Base-by-base conservation (phyloP, 345 rosid genomes). In the Aurinia saxatilis region DNA sequence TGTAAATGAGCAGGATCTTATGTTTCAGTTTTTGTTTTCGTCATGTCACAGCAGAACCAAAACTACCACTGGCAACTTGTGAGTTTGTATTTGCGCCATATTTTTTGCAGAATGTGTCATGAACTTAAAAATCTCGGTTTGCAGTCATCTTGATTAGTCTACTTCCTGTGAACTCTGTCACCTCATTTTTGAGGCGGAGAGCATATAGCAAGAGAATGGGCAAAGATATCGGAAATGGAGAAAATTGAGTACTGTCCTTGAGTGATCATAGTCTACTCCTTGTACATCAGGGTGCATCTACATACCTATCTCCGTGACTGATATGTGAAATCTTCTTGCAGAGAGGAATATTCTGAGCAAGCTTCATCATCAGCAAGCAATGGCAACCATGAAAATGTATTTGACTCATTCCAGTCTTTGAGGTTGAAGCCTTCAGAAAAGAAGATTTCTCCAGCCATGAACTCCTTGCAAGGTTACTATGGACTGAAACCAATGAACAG, bases 381-480 rank as follows among this genome's bases (percentile, higher is more conserved):
- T 44, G 47, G 36, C 19, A 75, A 76, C 19, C 31, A 75, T 25
- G 40, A 60, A 36, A 70, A 81, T 38, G 64, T 78, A 6, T 64
- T 86, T 13, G 86, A 84, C 30, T 79, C 89, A 39, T 88, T 86
- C 66, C 82, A 71, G 62, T 80, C 97, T 38, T 71, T 81, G 51
- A 78, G 68, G 50, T 40, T 80, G 58, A 82, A 74, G 50, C 68
- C 82, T 30, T 29, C 85, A 15, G 78, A 78, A 39, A 57, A 49
- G 46, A 80, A 75, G 65, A 75, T 79, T 58, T 81, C 93, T 52
- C 78, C 90, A 50, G 91, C 97, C 33, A 93, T 90, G 97, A 77
- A 75, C 78, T 80, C 90, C 19, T 75, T 87, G 66, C 95, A 77
- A 70, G 88, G 88, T 34, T 93, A 75, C 66, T 89, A 90, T 51